Percentiles rank a stretch among this genome's conserved stretches.
phyloP scores from a whole-genome alignment of 345 rosid species.

The Hirschfeldia incana region DNA sequence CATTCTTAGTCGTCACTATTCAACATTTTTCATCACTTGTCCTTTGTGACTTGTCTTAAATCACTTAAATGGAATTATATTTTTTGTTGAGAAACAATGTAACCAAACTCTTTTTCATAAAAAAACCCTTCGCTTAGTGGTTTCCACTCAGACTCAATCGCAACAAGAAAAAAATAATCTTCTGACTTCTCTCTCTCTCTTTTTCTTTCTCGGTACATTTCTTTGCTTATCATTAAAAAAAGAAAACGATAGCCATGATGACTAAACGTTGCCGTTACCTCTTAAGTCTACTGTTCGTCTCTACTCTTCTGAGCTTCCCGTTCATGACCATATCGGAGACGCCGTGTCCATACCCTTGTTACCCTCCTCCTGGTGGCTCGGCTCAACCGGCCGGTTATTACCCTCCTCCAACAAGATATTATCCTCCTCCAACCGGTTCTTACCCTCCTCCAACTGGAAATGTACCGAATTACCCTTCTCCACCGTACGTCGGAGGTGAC shows the following conservation, averaged over 20 bases:
- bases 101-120: neutral
- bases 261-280: conserved; percentile 7
- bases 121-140: neutral
- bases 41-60: conserved; percentile 5
- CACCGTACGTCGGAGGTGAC: conserved; percentile 35
- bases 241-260: conserved; percentile 36
- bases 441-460: conserved; percentile 54
- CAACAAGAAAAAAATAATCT: neutral
- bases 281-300: conserved; percentile 34
- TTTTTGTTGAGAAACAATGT: neutral
- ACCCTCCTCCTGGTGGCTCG: conserved; percentile 64
- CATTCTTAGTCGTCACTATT: conserved; percentile 15
- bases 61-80: neutral
- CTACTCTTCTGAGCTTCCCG: conserved; percentile 37
- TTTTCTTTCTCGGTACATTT: neutral
- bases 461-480: conserved; percentile 55
- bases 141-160: conserved; percentile 9
- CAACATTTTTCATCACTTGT: neutral
- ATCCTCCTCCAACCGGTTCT: conserved; percentile 51
- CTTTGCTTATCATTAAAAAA: neutral
- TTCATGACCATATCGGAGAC: conserved; percentile 46
- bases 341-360: conserved; percentile 82
- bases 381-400: conserved; percentile 39
- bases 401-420: conserved; percentile 48
- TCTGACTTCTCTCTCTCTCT: neutral